These are phyloP conservation scores for Zygotorulaspora mrakii DNA, from an alignment of 1,139 yeast genomes.

Conservation along the genomic window DNA sequence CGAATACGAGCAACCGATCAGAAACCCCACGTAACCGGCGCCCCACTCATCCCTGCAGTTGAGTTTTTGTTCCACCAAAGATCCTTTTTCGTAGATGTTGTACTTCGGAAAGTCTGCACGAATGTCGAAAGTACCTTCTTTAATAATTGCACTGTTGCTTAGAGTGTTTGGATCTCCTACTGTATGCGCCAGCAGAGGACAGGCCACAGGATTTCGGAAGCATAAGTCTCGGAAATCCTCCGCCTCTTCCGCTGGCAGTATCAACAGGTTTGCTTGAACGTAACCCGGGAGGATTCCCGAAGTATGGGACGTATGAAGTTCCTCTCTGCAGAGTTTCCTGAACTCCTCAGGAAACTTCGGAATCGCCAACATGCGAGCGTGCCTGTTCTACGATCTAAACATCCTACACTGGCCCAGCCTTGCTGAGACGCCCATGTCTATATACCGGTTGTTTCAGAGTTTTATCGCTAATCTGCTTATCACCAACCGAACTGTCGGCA, in stretches of 20 bases:
- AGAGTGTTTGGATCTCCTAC: constrained; percentile 28
- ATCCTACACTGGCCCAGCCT: too few species aligned
- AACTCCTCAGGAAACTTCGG: constrained; percentile 14
- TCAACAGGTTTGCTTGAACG: constrained; percentile 38
- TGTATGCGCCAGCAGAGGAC: constrained; percentile 36
- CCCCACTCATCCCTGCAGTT: constrained; percentile 36
- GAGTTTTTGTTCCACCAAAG: constrained; percentile 23
- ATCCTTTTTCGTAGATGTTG: constrained; percentile 35
- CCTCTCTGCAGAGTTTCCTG: constrained; percentile 23
- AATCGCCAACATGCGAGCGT: too few species aligned
- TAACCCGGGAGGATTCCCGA: constrained; percentile 36
- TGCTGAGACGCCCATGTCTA: too few species aligned
- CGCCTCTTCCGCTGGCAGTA: constrained; percentile 35
- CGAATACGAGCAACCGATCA: constrained; percentile 41
- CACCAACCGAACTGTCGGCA: too few species aligned
- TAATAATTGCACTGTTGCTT: constrained; percentile 15
- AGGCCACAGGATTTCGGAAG: constrained; percentile 38
- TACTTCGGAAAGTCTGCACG: constrained; percentile 38
- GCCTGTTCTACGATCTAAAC: too few species aligned
- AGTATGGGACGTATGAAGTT: constrained; percentile 26
- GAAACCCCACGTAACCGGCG: constrained; percentile 37
- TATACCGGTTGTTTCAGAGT: too few species aligned
- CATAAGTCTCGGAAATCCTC: constrained; percentile 37
- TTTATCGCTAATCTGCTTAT: too few species aligned
- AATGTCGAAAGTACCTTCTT: constrained; percentile 28